phyloP scores from a whole-genome alignment of 768 basidiomycete species.

The Holtermanniella nyarrowii region DNA sequence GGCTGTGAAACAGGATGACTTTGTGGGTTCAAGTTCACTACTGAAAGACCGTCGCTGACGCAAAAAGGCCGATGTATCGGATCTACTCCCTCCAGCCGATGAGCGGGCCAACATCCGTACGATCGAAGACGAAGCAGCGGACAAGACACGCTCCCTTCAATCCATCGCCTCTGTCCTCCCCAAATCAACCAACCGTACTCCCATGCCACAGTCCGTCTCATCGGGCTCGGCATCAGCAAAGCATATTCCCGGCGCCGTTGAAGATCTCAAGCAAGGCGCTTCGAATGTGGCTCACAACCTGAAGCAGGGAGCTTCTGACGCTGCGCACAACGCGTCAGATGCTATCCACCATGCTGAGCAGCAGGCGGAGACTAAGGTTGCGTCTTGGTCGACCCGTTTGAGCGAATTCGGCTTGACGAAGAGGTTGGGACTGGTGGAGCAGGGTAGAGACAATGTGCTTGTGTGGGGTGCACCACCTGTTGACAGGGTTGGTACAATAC shows the following conservation, averaged over 20 bases:
- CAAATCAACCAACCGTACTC: not conserved
- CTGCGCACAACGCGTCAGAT: conserved; percentile 1
- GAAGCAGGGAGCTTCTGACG: not conserved
- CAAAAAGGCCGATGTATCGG: conserved; percentile 33
- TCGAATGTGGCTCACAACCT: no score
- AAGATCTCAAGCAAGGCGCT: not conserved
- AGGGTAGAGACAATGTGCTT: conserved; percentile 23
- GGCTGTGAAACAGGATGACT: conserved; percentile 87
- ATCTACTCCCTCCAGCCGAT: conserved; percentile 40
- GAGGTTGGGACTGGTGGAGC: conserved; percentile 24
- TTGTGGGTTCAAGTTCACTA: conserved; percentile 39
- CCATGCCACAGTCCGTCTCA: not conserved
- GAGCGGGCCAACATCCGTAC: conserved; percentile 33
- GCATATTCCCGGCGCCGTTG: not conserved
- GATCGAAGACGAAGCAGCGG: conserved; percentile 41
- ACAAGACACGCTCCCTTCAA: conserved; percentile 9
- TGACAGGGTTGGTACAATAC: conserved; percentile 19
- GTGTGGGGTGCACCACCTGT: conserved; percentile 35
- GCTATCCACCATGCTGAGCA: not conserved
- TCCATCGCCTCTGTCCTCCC: conserved; percentile 22
- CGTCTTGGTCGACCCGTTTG: conserved; percentile 6
- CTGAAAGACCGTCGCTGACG: not conserved
- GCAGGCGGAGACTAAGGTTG: not conserved
- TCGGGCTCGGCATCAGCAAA: not conserved
- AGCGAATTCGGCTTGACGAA: conserved; percentile 19